phyloP scores from a whole-genome alignment of 257 asterid genomes.

The Rhazya stricta region DNA sequence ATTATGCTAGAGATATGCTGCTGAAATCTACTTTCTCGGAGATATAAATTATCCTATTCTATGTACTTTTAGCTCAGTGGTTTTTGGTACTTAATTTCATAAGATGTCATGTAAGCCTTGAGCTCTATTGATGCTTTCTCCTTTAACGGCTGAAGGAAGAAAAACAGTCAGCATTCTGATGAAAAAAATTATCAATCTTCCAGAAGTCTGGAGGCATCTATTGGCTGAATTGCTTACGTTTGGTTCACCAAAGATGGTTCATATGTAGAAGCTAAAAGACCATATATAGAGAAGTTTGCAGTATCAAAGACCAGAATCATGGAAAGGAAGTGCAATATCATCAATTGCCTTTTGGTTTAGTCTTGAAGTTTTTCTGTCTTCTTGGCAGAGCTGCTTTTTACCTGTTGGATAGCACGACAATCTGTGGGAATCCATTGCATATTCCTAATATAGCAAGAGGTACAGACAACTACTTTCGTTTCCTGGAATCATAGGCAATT shows the following conservation, averaged over 20 bases:
- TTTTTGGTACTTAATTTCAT: background rate
- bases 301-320: background rate
- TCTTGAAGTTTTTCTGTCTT: background rate
- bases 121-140: background rate
- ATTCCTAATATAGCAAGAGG: background rate
- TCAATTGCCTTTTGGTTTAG: background rate
- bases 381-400: background rate
- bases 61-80: background rate
- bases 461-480: background rate
- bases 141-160: background rate
- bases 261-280: background rate
- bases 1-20: background rate
- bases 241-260: background rate
- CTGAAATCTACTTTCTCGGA: background rate
- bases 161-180: background rate
- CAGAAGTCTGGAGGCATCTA: background rate
- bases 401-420: background rate
- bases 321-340: background rate
- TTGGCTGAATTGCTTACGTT: background rate
- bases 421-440: background rate
- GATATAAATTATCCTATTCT: background rate
- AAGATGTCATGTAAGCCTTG: background rate
- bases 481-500: background rate
- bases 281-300: background rate
- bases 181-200: background rate